Evolutionary conservation across 305 asterid species (phyloP), one percentile per base, ranked within the genome.

Genomic region (Ajuga reptans): DNA sequence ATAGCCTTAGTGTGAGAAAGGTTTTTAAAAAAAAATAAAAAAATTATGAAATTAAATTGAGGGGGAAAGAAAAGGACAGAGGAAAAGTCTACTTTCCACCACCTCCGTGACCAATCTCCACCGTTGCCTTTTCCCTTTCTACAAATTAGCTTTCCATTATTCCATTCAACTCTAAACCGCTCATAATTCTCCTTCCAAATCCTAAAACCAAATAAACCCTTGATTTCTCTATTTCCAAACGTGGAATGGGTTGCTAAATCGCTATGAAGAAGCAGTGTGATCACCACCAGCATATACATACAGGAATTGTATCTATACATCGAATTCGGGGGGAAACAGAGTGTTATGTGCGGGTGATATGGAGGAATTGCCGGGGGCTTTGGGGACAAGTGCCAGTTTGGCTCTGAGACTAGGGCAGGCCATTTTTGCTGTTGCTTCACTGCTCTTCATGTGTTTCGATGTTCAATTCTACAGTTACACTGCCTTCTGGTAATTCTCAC

Each of bases 391-490:
- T 64, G 96, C 87, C 43, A 89, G 96, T 72, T 82, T 93, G 87
- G 96, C 91, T 76, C 51, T 93, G 82, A 84, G 98, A 83, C 75
- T 90, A 37, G 97, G 96, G 46, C 97, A 90, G 74, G 82, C 90
- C 45, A 16, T 84, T 12, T 90, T 90, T 43, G 89, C 98, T 15
- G 78, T 87, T 75, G 94, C 96, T 78, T 90, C 98, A 1, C 77
- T 93, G 79, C 92, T 90, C 15, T 93, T 93, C 81, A 93, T 93
- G 97, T 93, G 96, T 78, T 78, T 87, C 73, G 92, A 81, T 76
- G 83, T 93, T 64, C 83, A 91, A 63, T 93, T 93, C 91, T 90
- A 87, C 82, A 86, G 90, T 77, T 93, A 88, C 74, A 88, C 97
- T 72, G 83, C 97, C 72, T 92, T 88, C 88, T 92, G 97, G 97